Conservation (phyloP, 2,329 filamentous ascomycete species). For the Fusarium mundagurra region DNA sequence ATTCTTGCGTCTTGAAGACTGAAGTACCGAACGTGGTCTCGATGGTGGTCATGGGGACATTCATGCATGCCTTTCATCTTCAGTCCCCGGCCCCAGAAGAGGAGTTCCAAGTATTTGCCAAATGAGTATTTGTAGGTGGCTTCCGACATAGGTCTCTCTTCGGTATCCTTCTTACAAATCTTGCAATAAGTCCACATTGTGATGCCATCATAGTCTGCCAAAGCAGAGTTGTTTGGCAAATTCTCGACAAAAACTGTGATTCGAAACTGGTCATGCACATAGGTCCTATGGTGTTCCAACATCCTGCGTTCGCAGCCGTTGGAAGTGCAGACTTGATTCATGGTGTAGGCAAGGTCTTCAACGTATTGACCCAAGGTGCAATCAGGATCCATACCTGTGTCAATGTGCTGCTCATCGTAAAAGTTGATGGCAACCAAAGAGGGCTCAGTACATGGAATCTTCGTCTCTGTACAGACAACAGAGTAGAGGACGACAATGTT, state of each 20-base stretch:
- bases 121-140: conserved; percentile 98
- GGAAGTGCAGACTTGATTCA: conserved; percentile 79
- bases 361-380: conserved; percentile 96
- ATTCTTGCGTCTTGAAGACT: conserved; percentile 86
- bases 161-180: conserved; percentile 88
- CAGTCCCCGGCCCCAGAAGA: conserved; percentile 91
- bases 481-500: conserved; percentile 96
- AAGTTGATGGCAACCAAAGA: conserved; percentile 91
- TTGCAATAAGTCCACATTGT: conserved; percentile 99
- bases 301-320: conserved; percentile 90
- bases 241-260: conserved; percentile 88
- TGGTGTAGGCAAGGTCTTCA: conserved; percentile 83
- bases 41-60: conserved; percentile 92
- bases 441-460: conserved; percentile 91
- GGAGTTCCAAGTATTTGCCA: conserved; percentile 96
- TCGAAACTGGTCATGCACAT: conserved; percentile 94
- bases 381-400: conserved; percentile 78
- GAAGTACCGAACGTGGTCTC: conserved; percentile 93
- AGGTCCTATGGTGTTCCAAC: conserved; percentile 93
- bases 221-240: conserved; percentile 54
- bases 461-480: conserved; percentile 90
- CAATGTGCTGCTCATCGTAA: conserved; percentile 90
- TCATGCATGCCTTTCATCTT: conserved; percentile 74
- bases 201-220: conserved; percentile 70
- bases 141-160: conserved; percentile 89